phyloP scores from a whole-genome alignment of 257 asterid genomes.

The Linderniella brevidens region DNA sequence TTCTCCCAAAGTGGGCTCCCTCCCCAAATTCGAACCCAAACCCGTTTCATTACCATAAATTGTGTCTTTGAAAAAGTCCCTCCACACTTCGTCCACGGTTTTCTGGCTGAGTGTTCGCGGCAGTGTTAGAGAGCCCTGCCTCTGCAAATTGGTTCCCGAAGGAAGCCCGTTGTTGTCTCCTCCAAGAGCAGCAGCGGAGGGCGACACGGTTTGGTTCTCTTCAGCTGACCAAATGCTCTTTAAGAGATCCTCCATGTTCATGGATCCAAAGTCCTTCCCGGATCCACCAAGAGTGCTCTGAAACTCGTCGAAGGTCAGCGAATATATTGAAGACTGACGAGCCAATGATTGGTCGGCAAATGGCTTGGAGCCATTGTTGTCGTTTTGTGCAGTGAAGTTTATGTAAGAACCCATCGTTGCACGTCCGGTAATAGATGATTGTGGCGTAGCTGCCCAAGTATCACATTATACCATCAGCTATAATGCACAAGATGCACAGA shows the following conservation, averaged over 20 bases:
- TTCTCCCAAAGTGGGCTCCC: conserved; percentile 41
- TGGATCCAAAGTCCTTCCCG: conserved; percentile 90
- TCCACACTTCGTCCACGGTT: conserved; percentile 75
- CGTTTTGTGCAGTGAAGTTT: conserved; percentile 9
- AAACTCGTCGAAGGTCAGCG: conserved; percentile 88
- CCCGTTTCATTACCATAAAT: conserved; percentile 1
- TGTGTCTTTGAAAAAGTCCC: conserved; percentile 1
- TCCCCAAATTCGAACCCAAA: conserved; percentile 13
- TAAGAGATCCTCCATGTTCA: conserved; percentile 78
- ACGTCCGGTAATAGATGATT: too few relatives aligned
- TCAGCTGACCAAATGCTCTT: conserved; percentile 70
- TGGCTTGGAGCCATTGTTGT: conserved; percentile 27
- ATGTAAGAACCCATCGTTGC: too few relatives aligned
- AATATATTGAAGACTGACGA: conserved; percentile 64
- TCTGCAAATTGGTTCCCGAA: conserved; percentile 20
- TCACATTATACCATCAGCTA: too few relatives aligned
- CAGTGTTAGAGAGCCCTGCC: conserved; percentile 42
- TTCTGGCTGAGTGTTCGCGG: conserved; percentile 38
- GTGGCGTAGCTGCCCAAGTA: too few relatives aligned
- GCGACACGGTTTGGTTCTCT: conserved; percentile 36
- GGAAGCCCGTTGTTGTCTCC: conserved; percentile 10
- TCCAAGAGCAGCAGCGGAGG: neutral
- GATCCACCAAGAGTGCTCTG: conserved; percentile 39
- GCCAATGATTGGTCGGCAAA: conserved; percentile 24
- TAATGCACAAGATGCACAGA: too few relatives aligned